Evolutionary conservation across 129 eudicot species (phyloP), one percentile per base, ranked within the genome.

Genomic region (Escallonia herrerae): DNA sequence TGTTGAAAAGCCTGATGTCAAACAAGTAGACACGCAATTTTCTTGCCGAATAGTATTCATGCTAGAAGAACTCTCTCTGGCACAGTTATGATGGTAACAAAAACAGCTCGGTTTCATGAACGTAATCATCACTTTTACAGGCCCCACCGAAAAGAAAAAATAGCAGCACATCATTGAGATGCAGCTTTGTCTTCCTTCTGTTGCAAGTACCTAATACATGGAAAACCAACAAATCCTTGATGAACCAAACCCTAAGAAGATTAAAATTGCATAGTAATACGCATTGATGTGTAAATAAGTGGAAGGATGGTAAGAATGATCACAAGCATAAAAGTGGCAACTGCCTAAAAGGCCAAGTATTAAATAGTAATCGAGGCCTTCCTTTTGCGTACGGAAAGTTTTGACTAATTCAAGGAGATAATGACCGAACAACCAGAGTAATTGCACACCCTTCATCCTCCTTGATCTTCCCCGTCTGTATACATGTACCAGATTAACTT

Each of bases 171-270:
- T 68, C 73, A 57, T 56, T 37, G 45, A 58, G 90, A 62, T 62
- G 62, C 45, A n/a, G 78, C 73, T 56, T 85, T 73, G 15, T 72
- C 91, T 50, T 67, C 82, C 69, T 81, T 81, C 69, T 56, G 74
- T 52, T 76, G 72, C 74, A 85, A 71, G 56, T 81, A 85, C 77
- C 91, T 85, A 22, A 51, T 60, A 13, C 49, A 54, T 22, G 58
- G 41, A 38, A 52, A 64, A 67, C 38, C 33, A 22, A 22, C 33
- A 22, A 22, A 22, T 22, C 33, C 33, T 22, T 22, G 33, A 22
- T 22, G 33, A 1, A 22, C 33, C 33, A 22, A 22, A 15, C 43
- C 6, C 46, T 39, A 56, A 4, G 48, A 9, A 13, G 11, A 33
- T 64, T 14, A 11, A 15, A 55, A 46, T 11, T 13, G 37, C 10